A percentile compares a stretch with the other conserved stretches of the same genome.
phyloP scores from a whole-genome alignment of 116 monocot genomes.

The Phalaenopsis hybrid region DNA sequence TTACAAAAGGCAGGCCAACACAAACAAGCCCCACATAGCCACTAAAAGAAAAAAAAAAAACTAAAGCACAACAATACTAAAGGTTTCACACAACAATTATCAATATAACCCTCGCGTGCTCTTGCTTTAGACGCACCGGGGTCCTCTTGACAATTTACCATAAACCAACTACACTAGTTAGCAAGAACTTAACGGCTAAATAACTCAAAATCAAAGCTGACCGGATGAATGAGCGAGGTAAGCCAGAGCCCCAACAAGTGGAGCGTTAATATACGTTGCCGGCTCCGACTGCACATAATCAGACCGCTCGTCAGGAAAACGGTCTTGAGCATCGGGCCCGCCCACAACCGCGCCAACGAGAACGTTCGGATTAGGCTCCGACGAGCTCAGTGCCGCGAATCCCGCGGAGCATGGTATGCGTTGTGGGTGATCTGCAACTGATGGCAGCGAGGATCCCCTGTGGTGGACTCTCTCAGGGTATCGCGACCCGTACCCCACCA shows the following conservation, averaged over 20 bases:
- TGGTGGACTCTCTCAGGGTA: slow-evolving; percentile 80
- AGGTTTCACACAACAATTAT: neutral
- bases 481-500: slow-evolving; percentile 81
- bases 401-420: slow-evolving; percentile 69
- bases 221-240: slow-evolving; percentile 91
- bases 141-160: neutral
- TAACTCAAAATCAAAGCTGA: slow-evolving; percentile 30
- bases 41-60: too few relatives aligned
- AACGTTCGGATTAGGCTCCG: slow-evolving; percentile 71
- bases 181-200: neutral
- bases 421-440: slow-evolving; percentile 60
- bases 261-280: slow-evolving; percentile 94
- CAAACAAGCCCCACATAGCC: too few relatives aligned
- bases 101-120: neutral
- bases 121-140: neutral
- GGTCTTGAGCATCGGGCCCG: slow-evolving; percentile 72
- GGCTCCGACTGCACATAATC: slow-evolving; percentile 90
- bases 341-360: slow-evolving; percentile 81
- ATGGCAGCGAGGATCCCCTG: slow-evolving; percentile 84
- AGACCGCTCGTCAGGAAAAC: slow-evolving; percentile 66
- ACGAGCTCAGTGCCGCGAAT: slow-evolving; percentile 55
- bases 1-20: too few relatives aligned
- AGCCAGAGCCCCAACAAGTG: slow-evolving; percentile 82
- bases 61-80: too few relatives aligned
- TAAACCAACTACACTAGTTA: neutral